A percentile compares a stretch with the other conserved stretches of the same genome.
phyloP scores from a whole-genome alignment of 441 rosid genomes.

The Mallotus japonicus region DNA sequence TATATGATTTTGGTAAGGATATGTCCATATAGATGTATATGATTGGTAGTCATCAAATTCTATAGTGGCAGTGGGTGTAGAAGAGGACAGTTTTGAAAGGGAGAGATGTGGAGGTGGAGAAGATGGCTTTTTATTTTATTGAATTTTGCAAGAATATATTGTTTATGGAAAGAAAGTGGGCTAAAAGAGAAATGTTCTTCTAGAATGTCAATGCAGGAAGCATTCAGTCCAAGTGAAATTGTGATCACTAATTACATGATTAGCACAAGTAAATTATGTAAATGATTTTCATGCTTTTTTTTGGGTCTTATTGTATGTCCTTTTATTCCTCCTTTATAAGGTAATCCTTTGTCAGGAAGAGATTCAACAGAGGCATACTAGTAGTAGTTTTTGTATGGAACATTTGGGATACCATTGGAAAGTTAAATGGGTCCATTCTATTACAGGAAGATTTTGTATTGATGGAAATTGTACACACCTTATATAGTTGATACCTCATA shows the following conservation, averaged over 20 bases:
- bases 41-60: slow-evolving; percentile 16
- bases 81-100: slow-evolving; percentile 27
- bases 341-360: neutral
- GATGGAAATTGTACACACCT: neutral
- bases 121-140: neutral
- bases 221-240: slow-evolving; percentile 11
- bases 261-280: slow-evolving; percentile 18
- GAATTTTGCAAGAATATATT: neutral
- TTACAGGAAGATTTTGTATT: neutral
- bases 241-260: neutral
- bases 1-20: neutral
- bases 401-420: slow-evolving; percentile 7
- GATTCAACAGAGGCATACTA: neutral
- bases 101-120: neutral
- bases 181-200: slow-evolving; percentile 13
- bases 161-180: neutral
- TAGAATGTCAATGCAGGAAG: slow-evolving; percentile 5
- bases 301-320: neutral
- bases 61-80: slow-evolving; percentile 8
- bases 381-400: neutral
- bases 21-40: neutral
- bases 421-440: slow-evolving; percentile 3
- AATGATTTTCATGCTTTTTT: slow-evolving; percentile 9
- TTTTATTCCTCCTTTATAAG: no score
- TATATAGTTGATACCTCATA: neutral